A percentile compares a stretch with the other conserved stretches of the same genome.
Evolutionary conservation across 108 stramenopile genomes (phyloP).

Genomic region (Schizochytrium sp.): DNA sequence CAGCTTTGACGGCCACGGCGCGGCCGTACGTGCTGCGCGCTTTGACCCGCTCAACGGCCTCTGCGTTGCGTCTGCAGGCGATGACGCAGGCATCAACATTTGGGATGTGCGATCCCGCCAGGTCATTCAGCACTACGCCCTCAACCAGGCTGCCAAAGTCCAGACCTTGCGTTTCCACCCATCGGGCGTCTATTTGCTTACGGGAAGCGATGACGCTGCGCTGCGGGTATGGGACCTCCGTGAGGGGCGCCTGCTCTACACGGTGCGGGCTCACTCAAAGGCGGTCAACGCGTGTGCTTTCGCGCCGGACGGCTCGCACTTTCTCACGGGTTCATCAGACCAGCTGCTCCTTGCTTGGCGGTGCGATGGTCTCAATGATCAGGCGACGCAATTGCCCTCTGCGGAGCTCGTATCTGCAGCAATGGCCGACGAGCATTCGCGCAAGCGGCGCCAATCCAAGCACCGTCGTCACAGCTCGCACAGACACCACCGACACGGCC

Average conservation of each 20-base stretch:
- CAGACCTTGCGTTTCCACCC: constrained; percentile 35
- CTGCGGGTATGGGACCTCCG: constrained; percentile 57
- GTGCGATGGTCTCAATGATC: neutral
- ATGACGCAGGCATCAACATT: constrained; percentile 26
- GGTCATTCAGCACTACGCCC: constrained; percentile 58
- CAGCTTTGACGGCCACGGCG: constrained; percentile 19
- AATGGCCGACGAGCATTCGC: neutral
- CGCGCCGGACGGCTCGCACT: constrained; percentile 26
- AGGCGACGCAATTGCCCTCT: neutral
- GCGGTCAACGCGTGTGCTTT: constrained; percentile 27
- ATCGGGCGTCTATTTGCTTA: constrained; percentile 46
- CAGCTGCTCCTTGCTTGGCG: constrained; percentile 49
- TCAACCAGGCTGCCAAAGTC: constrained; percentile 32
- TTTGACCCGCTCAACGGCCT: constrained; percentile 24
- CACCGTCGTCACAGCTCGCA: neutral
- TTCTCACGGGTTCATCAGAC: constrained; percentile 47
- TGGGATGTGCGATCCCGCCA: constrained; percentile 44
- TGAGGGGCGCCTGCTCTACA: constrained; percentile 57
- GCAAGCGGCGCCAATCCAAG: neutral
- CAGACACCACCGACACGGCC: neutral
- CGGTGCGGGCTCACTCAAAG: constrained; percentile 50
- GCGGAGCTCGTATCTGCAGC: neutral
- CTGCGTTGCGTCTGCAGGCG: constrained; percentile 9
- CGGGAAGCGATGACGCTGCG: constrained; percentile 42
- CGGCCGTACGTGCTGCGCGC: neutral